Evolutionary conservation across 305 asterid genomes (phyloP), one percentile per base, ranked within the genome.

Genomic region (Rubia tinctorum): DNA sequence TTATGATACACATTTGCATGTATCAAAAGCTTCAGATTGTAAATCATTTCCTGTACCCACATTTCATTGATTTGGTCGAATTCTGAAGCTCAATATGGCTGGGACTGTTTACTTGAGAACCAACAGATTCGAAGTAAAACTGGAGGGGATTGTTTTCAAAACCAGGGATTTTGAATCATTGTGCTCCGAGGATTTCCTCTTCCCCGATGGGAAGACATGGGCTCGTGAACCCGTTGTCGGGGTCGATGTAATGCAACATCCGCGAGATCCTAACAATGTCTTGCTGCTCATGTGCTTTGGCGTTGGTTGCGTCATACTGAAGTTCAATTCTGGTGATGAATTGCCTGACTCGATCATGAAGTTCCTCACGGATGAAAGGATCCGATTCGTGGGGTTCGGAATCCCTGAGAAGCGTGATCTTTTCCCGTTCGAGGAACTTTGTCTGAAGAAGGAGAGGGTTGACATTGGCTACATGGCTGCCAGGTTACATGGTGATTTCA

Each of bases 71-170:
- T 51, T 53, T 53, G 59, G 6, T 53, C 59, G 59, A 53, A 53
- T 18, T 53, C 59, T 59, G 17, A 56, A 53, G 43, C 30, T 20
- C 5, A 40, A 60, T 27, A 91, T 87, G 96, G 93, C 96, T 0
- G 98, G 97, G 12, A 86, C 87, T 1, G 97, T 93, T 1, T 93
- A 85, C 81, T 58, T 91, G 78, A 81, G 82, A 78, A 93, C 98
- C 37, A 88, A 93, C 67, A 84, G 87, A 2, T 93, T 93, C 25
- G 97, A 93, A 79, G 94, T 91, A 5, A 91, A 90, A 74, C 96
- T 93, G 7, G 96, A 93, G 80, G 98, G 96, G 22, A 93, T 93
- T 51, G 84, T 94, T 77, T 91, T 88, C 88, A 90, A 88, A 77
- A 82, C 89, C 27, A 87, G 83, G 47, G 91, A 87, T 69, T 91